Evolutionary conservation across 2,329 filamentous ascomycete genomes (phyloP), one percentile per base, ranked within the genome.

Genomic region (Cladobotryum protrusum): DNA sequence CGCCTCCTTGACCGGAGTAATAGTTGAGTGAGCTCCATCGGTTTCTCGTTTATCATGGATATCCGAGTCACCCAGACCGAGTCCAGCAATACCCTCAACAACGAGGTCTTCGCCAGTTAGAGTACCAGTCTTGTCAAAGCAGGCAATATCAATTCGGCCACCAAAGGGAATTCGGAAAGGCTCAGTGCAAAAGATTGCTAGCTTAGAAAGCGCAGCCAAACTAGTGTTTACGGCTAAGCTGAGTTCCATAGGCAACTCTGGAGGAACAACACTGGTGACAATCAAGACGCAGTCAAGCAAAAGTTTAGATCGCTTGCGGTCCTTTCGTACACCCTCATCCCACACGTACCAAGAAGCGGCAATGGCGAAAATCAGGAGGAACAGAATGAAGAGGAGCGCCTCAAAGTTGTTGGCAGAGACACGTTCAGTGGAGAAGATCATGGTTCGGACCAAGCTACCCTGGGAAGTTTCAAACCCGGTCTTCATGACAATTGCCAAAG

Each of bases 311-410:
- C 93, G 86, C 76, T 99, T 97, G 65, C 93, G 86, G 63, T 97
- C 92, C 72, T 87, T 90, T 65, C 81, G 80, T 48, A 99, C 92
- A 73, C 93, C 95, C 70, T 99, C 92, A 54, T 91, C 83, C 93
- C 93, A 99, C 52, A 99, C 93, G 67, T 99, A 99, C 91, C 93
- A 96, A 12, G 93, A 96, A 47, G 93, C 93, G 49, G 93, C 95
- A 66, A 99, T 82, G 61, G 95, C 95, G 72, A 99, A 99, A 61
- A 97, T 81, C 48, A 96, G 81, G 24, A 99, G 79, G 78, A 99
- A 99, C 52, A 99, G 78, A 58, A 99, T 99, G 74, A 99, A 99
- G 54, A 95, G 78, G n/a, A 99, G 74, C 2, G 93, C 93, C 71
- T 99, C 93, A 41, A 85, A 85, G 63, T 99, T 97, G 73, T 96